Evolutionary conservation across 1,284 basidiomycete genomes (phyloP).

Genomic region (Marasmius oreades): DNA sequence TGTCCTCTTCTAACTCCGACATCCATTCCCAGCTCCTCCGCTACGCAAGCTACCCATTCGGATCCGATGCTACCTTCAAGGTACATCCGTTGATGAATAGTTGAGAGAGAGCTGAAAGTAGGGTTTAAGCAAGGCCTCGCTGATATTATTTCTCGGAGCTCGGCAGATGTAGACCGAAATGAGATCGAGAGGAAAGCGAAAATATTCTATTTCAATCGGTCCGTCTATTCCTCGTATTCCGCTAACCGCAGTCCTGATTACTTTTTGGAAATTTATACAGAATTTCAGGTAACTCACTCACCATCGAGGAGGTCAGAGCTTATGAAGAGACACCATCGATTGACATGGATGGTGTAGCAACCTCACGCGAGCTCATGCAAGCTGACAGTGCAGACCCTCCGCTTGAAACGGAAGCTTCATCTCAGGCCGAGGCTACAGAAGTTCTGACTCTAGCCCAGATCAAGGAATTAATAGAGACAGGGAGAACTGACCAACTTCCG

Average conservation of each 20-base stretch:
- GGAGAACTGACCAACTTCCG: constrained; percentile 67
- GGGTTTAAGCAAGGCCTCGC: constrained; percentile 58
- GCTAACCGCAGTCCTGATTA: not conserved
- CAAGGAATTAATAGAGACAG: constrained; percentile 64
- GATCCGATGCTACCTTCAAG: constrained; percentile 55
- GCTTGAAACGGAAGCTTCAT: no score
- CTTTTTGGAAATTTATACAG: constrained; percentile 32
- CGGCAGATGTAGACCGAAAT: constrained; percentile 30
- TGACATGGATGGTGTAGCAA: not conserved
- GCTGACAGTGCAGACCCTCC: not conserved
- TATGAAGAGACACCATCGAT: constrained; percentile 22
- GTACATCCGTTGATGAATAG: constrained; percentile 29
- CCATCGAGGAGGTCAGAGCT: constrained; percentile 33
- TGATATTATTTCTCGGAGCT: constrained; percentile 45
- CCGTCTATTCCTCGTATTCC: constrained; percentile 18
- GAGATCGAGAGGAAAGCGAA: constrained; percentile 49
- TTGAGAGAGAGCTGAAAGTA: not conserved
- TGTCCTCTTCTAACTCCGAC: not conserved
- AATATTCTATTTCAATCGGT: constrained; percentile 75
- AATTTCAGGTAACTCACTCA: constrained; percentile 35
- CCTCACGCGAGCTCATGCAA: not conserved
- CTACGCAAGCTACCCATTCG: constrained; percentile 48
- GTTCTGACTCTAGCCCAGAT: constrained; percentile 63
- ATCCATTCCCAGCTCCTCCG: constrained; percentile 20
- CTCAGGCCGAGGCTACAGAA: constrained; percentile 30